Percentiles rank a stretch among this genome's conserved stretches.
These are phyloP conservation scores for Rhynchospora breviuscula DNA, from an alignment of 176 grass and related monocot genomes.

Conservation along the genomic window DNA sequence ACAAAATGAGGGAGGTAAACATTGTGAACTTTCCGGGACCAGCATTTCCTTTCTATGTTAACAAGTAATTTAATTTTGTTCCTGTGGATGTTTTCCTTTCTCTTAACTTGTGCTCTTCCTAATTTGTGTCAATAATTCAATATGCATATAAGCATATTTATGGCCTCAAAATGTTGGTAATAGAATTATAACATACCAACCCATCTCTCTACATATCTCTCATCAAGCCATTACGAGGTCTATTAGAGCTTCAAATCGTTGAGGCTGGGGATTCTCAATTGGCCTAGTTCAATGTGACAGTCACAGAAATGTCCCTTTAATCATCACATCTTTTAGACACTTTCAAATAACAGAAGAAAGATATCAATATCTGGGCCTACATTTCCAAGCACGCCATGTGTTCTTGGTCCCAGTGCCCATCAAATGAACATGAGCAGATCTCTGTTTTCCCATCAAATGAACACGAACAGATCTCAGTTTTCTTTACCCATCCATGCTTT, in stretches of 20 bases:
- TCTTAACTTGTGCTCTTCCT: neutral
- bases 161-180: neutral
- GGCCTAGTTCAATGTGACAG: neutral
- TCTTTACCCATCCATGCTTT: neutral
- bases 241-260: no score
- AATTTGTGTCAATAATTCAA: neutral
- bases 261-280: no score
- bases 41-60: no score
- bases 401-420: constrained; percentile 8
- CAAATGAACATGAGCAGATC: constrained; percentile 24
- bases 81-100: neutral
- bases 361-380: neutral
- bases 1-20: no score
- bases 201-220: no score
- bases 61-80: neutral
- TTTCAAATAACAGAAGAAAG: neutral
- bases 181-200: neutral
- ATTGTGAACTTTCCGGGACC: no score
- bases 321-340: neutral
- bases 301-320: neutral
- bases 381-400: constrained; percentile 23
- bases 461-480: constrained; percentile 15
- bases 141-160: neutral
- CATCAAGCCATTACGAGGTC: no score
- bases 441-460: constrained; percentile 20